Evolutionary conservation across 179 eudicot genomes (phyloP).

Genomic region (Camellia oleifera): DNA sequence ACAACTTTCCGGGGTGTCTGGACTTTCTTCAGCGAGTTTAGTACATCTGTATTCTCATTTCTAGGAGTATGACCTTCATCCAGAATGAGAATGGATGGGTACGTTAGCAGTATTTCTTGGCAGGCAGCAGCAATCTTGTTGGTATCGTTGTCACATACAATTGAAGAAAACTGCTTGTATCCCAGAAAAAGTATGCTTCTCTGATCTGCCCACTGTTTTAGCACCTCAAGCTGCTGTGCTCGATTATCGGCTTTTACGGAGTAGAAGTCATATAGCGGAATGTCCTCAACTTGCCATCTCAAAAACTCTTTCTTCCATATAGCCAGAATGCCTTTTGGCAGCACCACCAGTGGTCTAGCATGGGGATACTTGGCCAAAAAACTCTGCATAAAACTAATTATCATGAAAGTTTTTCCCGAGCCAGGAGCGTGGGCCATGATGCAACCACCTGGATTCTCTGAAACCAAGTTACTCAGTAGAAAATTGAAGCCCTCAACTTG

Average conservation of each 20-base stretch:
- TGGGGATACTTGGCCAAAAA: slow-evolving; percentile 75
- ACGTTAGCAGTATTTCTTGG: slow-evolving; percentile 55
- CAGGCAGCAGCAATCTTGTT: slow-evolving; percentile 46
- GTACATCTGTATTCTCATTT: slow-evolving; percentile 73
- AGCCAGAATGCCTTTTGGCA: slow-evolving; percentile 77
- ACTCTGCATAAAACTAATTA: slow-evolving; percentile 89
- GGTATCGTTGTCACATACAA: slow-evolving; percentile 52
- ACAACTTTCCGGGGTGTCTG: slow-evolving; percentile 86
- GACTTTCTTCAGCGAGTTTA: slow-evolving; percentile 64
- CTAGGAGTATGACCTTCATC: slow-evolving; percentile 97
- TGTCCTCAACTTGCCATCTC: slow-evolving; percentile 89
- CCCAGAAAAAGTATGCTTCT: slow-evolving; percentile 82
- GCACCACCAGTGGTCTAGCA: slow-evolving; percentile 82
- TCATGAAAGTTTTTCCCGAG: slow-evolving; percentile 95
- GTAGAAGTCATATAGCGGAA: slow-evolving; percentile 73
- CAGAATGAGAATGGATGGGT: slow-evolving; percentile 67
- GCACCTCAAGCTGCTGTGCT: slow-evolving; percentile 61
- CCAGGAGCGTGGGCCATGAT: slow-evolving; percentile 98
- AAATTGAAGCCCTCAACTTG: slow-evolving; percentile 91
- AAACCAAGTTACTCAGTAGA: slow-evolving; percentile 69
- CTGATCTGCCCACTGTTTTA: slow-evolving; percentile 60
- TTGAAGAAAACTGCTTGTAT: slow-evolving; percentile 71
- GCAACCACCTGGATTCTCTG: slow-evolving; percentile 90
- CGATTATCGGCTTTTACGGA: slow-evolving; percentile 80
- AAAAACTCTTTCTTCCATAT: slow-evolving; percentile 87